phyloP scores from a whole-genome alignment of 345 rosid species.

The Brassica incana region DNA sequence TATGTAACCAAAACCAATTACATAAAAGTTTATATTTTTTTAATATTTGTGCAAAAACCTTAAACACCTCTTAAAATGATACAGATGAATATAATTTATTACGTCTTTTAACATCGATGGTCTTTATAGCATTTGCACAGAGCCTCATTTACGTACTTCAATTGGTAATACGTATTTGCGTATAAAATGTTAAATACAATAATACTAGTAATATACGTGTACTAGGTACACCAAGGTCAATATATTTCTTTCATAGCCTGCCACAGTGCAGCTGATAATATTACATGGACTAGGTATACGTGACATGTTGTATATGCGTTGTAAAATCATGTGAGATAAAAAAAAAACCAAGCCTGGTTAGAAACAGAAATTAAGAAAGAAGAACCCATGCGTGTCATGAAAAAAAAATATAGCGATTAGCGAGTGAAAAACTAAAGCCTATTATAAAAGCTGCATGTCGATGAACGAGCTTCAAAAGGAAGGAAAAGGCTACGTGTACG shows the following conservation, averaged over 20 bases:
- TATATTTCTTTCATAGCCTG: not conserved
- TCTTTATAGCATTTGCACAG: not conserved
- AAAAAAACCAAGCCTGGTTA: not conserved
- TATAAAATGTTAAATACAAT: not conserved
- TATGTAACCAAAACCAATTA: too few species aligned
- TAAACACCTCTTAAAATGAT: too few species aligned
- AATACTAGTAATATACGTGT: not conserved
- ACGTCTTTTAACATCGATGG: not conserved
- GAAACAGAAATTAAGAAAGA: not conserved
- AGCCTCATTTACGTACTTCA: not conserved
- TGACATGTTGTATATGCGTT: not conserved
- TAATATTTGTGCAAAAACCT: too few species aligned
- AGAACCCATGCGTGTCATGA: not conserved
- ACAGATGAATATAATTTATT: too few species aligned
- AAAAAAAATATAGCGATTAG: not conserved
- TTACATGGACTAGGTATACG: not conserved
- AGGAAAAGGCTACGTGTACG: not conserved
- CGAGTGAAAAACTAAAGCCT: not conserved
- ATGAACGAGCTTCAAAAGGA: conserved; percentile 11
- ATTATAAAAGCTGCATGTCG: conserved; percentile 11
- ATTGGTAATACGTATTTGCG: not conserved
- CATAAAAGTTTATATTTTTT: too few species aligned
- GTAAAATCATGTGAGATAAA: not conserved
- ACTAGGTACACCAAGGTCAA: not conserved
- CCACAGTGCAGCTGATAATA: not conserved